These are phyloP conservation scores for Odonthalia washingtoniensis DNA, from an alignment of 31 red algal genomes.

Conservation along the genomic window DNA sequence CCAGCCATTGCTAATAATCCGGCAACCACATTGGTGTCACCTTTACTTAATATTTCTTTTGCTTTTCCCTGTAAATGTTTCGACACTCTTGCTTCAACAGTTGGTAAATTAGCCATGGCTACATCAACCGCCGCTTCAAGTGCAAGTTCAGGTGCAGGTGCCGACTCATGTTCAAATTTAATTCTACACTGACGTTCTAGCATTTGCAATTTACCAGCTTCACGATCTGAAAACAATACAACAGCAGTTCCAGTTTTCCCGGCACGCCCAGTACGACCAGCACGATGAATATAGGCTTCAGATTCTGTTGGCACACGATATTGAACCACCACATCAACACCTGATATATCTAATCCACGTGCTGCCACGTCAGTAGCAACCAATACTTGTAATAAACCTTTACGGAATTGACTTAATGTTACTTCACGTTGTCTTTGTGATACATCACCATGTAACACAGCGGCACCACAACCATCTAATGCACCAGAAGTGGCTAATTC, in stretches of 20 bases:
- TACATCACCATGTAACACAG: constrained; percentile 95
- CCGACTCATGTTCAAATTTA: constrained; percentile 82
- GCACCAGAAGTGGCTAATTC: constrained; percentile 77
- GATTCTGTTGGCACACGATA: constrained; percentile 78
- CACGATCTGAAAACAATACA: constrained; percentile 77
- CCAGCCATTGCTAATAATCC: constrained; percentile 80
- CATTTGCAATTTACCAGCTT: constrained; percentile 54
- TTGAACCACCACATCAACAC: constrained; percentile 93
- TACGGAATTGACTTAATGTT: constrained; percentile 81
- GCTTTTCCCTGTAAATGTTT: constrained; percentile 69
- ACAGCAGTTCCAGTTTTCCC: constrained; percentile 72
- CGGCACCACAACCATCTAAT: constrained; percentile 82
- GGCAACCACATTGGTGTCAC: constrained; percentile 66
- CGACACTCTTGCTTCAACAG: constrained; percentile 60
- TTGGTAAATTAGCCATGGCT: constrained; percentile 44
- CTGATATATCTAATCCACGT: constrained; percentile 92
- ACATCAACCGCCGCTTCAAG: constrained; percentile 78
- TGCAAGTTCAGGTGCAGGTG: constrained; percentile 80
- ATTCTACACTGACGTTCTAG: constrained; percentile 85
- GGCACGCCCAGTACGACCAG: constrained; percentile 92
- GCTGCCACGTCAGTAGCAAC: constrained; percentile 97
- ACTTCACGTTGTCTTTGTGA: constrained; percentile 92
- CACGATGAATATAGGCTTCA: constrained; percentile 92
- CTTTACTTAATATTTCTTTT: constrained; percentile 55
- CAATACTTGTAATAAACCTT: constrained; percentile 87